A percentile compares a stretch with the other conserved stretches of the same genome.
Evolutionary conservation across 1,139 yeast species (phyloP).

Genomic region (Geotrichum citri-aurantii): DNA sequence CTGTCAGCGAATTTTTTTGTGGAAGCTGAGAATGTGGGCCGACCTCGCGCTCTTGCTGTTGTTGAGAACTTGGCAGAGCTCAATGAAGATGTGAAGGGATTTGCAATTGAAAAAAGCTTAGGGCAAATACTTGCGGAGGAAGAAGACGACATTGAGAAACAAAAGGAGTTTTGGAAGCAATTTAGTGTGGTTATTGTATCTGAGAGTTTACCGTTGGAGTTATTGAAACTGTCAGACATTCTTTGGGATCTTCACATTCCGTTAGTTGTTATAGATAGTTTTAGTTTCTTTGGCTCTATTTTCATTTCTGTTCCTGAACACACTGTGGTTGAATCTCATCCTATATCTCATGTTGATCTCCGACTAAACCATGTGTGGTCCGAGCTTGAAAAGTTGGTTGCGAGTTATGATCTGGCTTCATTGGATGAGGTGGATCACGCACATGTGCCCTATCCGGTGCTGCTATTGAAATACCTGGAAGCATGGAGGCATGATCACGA

Average conservation of each 20-base stretch:
- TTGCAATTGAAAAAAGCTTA: slow-evolving; percentile 26
- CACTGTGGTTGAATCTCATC: slow-evolving; percentile 75
- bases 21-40: slow-evolving; percentile 43
- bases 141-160: background rate
- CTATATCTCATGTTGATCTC: slow-evolving; percentile 58
- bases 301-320: slow-evolving; percentile 50
- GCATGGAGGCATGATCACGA: slow-evolving; percentile 40
- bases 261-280: slow-evolving; percentile 45
- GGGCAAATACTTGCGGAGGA: background rate
- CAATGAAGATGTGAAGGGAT: slow-evolving; percentile 54
- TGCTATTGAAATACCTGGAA: slow-evolving; percentile 53
- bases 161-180: slow-evolving; percentile 41
- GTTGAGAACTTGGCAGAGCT: slow-evolving; percentile 46
- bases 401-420: slow-evolving; percentile 44
- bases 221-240: slow-evolving; percentile 35
- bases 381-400: slow-evolving; percentile 51
- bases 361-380: slow-evolving; percentile 74
- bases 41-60: slow-evolving; percentile 40
- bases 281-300: slow-evolving; percentile 67
- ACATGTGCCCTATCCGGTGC: slow-evolving; percentile 67
- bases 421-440: slow-evolving; percentile 52
- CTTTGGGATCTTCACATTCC: slow-evolving; percentile 50
- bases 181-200: slow-evolving; percentile 52
- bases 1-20: slow-evolving; percentile 61
- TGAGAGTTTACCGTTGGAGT: slow-evolving; percentile 26